Percentiles rank a stretch among this genome's conserved stretches.
Conservation (phyloP, 345 rosid species). For the Brassica carinata region DNA sequence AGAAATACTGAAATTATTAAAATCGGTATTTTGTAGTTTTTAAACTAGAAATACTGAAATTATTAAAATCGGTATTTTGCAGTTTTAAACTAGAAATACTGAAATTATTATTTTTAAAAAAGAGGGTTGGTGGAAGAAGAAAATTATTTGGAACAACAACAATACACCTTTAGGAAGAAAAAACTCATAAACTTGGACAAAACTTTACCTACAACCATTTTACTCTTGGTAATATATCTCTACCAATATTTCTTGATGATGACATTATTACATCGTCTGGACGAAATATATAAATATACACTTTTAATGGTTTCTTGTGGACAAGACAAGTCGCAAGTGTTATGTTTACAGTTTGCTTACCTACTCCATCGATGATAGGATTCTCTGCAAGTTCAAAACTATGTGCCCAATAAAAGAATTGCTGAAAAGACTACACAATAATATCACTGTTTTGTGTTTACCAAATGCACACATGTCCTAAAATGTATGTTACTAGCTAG, state of each 20-base stretch:
- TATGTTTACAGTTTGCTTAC: neutral
- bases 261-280: neutral
- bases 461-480: neutral
- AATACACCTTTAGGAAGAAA: neutral
- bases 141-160: constrained; percentile 12
- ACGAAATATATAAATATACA: neutral
- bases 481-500: constrained; percentile 6
- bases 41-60: too few species aligned
- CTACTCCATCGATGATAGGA: neutral
- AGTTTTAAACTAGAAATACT: too few species aligned
- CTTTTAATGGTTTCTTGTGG: neutral
- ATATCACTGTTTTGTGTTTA: neutral
- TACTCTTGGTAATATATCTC: neutral
- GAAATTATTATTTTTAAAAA: neutral
- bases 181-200: neutral
- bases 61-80: too few species aligned
- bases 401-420: neutral
- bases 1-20: too few species aligned
- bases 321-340: neutral
- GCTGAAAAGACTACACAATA: constrained; percentile 1
- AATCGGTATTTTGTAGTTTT: too few species aligned
- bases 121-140: constrained; percentile 32
- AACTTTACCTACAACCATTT: constrained; percentile 21
- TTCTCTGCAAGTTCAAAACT: neutral
- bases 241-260: neutral